Conservation (phyloP, 768 basidiomycete species). For the Tubosaeta brunneosetosa region DNA sequence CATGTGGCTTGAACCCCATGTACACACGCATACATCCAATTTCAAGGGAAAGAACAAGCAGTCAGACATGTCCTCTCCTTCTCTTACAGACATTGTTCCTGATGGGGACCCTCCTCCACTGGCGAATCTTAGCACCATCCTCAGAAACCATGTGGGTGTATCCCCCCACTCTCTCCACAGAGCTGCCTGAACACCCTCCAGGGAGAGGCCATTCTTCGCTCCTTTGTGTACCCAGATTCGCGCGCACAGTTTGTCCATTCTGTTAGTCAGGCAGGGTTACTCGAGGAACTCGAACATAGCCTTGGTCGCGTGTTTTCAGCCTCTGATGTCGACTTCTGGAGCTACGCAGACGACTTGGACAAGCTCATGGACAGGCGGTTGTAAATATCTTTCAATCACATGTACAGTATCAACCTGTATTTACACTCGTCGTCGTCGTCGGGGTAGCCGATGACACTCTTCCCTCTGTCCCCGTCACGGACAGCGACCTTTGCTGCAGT, state of each 20-base stretch:
- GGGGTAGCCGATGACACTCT: slow-evolving; percentile 6
- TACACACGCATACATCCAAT: slow-evolving; percentile 7
- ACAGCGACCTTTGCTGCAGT: not conserved
- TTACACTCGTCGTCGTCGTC: not conserved
- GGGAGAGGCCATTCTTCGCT: slow-evolving; percentile 51
- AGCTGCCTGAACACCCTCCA: slow-evolving; percentile 26
- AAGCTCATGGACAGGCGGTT: not conserved
- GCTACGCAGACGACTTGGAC: slow-evolving; percentile 39
- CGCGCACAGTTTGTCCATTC: slow-evolving; percentile 61
- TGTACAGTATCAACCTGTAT: not conserved
- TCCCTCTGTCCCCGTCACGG: not conserved
- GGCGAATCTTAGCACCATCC: slow-evolving; percentile 45
- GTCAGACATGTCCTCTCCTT: slow-evolving; percentile 28
- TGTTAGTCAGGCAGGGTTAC: slow-evolving; percentile 43
- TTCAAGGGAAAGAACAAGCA: slow-evolving; percentile 40
- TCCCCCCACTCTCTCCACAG: not conserved
- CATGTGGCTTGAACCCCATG: slow-evolving; percentile 54
- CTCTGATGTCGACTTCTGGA: slow-evolving; percentile 62
- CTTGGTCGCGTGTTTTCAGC: slow-evolving; percentile 28
- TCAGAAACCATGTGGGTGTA: slow-evolving; percentile 59
- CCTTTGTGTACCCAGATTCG: slow-evolving; percentile 74
- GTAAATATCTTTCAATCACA: not conserved
- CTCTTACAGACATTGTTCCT: slow-evolving; percentile 4
- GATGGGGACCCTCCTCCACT: slow-evolving; percentile 26
- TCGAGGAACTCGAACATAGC: slow-evolving; percentile 24